phyloP scores from a whole-genome alignment of 1,139 yeast genomes.

The Yamadazyma spencermartinsiae region DNA sequence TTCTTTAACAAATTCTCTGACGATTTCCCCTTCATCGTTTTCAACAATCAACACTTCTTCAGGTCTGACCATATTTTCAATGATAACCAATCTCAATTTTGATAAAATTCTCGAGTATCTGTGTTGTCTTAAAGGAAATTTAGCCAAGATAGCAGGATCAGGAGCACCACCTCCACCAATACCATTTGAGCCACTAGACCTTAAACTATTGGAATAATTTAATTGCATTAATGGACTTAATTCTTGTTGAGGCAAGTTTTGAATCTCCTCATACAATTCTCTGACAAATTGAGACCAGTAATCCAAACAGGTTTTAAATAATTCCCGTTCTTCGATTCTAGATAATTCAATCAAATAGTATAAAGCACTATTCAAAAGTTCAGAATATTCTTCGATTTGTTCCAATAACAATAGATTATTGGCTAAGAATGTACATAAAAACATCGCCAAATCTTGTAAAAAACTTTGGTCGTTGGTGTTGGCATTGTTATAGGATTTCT shows the following conservation, averaged over 20 bases:
- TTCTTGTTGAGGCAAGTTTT: conserved; percentile 70
- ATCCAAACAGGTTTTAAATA: conserved; percentile 92
- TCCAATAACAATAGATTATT: conserved; percentile 80
- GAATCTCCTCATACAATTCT: conserved; percentile 82
- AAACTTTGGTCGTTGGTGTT: conserved; percentile 87
- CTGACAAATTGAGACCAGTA: conserved; percentile 88
- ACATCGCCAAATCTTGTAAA: conserved; percentile 93
- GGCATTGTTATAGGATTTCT: conserved; percentile 71
- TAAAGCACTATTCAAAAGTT: conserved; percentile 69
- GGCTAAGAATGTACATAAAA: conserved; percentile 78
- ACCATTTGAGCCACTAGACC: conserved; percentile 43
- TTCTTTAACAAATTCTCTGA: conserved; percentile 94
- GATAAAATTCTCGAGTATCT: conserved; percentile 74
- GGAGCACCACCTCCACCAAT: conserved; percentile 68
- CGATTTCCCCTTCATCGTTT: conserved; percentile 98
- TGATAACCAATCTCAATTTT: conserved; percentile 82
- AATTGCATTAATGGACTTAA: conserved; percentile 76
- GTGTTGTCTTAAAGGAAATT: conserved; percentile 83
- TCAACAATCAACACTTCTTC: conserved; percentile 96
- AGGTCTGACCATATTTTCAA: conserved; percentile 97
- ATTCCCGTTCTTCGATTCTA: conserved; percentile 90
- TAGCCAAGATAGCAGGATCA: conserved; percentile 74
- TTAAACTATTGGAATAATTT: conserved; percentile 47
- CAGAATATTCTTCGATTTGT: conserved; percentile 55
- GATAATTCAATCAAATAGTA: conserved; percentile 82